Percentiles rank a stretch among this genome's conserved stretches.
phyloP scores from a whole-genome alignment of 768 basidiomycete species.

The Lyophyllum decastes region DNA sequence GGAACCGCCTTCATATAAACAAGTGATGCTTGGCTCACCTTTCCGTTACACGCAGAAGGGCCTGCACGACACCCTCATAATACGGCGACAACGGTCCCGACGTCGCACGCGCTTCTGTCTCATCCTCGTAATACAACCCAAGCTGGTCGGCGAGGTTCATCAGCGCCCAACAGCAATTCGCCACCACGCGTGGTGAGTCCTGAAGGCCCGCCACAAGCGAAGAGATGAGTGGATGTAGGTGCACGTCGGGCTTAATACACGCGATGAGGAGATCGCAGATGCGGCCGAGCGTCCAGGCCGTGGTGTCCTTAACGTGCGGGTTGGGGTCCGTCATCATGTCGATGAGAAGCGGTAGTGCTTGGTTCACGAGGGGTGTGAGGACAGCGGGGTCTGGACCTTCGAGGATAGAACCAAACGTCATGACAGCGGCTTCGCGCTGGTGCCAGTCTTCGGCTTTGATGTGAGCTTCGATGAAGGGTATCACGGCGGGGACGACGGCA shows the following conservation, averaged over 20 bases:
- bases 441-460: constrained; percentile 95
- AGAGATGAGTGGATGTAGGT: constrained; percentile 79
- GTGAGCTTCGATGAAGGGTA: constrained; percentile 97
- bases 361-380: constrained; percentile 87
- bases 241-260: constrained; percentile 86
- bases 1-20: background rate
- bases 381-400: constrained; percentile 92
- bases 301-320: constrained; percentile 90
- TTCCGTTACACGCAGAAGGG: constrained; percentile 85
- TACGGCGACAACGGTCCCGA: constrained; percentile 78
- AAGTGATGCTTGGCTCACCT: constrained; percentile 50
- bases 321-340: constrained; percentile 92
- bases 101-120: constrained; percentile 50
- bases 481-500: constrained; percentile 86
- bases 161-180: constrained; percentile 95
- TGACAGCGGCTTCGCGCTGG: constrained; percentile 93
- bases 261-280: constrained; percentile 89
- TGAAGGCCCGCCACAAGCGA: constrained; percentile 82
- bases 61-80: constrained; percentile 84
- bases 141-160: constrained; percentile 96
- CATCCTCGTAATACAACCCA: constrained; percentile 63
- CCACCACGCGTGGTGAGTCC: constrained; percentile 81
- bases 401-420: constrained; percentile 97
- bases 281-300: constrained; percentile 95
- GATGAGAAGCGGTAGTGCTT: constrained; percentile 92